Conservation (phyloP, 2,329 filamentous ascomycete genomes). For the Bipolaris victoriae region DNA sequence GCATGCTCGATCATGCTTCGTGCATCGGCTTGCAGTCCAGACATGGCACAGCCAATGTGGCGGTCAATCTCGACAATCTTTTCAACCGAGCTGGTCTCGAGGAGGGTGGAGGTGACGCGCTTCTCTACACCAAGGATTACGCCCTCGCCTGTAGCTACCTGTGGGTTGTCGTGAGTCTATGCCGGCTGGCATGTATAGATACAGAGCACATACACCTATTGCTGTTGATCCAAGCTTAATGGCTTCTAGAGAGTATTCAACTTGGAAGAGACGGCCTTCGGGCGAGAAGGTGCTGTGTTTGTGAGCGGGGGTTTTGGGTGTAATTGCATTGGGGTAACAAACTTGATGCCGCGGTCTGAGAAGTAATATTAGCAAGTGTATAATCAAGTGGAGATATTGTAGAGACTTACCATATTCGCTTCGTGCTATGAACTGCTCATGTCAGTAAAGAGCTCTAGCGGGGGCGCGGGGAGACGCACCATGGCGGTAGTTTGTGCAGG, state of each 20-base stretch:
- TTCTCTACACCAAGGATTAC: constrained; percentile 98
- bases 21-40: constrained; percentile 94
- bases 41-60: constrained; percentile 99
- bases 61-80: constrained; percentile 99
- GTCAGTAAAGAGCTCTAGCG: constrained; percentile 43
- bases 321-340: constrained; percentile 49
- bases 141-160: constrained; percentile 88
- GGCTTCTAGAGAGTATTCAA: constrained; percentile 99
- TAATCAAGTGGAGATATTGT: not conserved
- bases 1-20: constrained; percentile 98
- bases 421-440: constrained; percentile 87
- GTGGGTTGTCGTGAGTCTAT: constrained; percentile 39
- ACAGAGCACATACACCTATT: constrained; percentile 72
- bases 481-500: constrained; percentile 33
- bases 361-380: constrained; percentile 26
- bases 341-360: constrained; percentile 97
- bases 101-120: constrained; percentile 94
- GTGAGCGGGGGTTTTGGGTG: constrained; percentile 29
- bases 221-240: constrained; percentile 99
- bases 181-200: not conserved
- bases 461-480: constrained; percentile 37
- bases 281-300: constrained; percentile 90
- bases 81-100: constrained; percentile 97
- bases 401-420: constrained; percentile 91
- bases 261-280: constrained; percentile 99